These are phyloP conservation scores for Allomyces arbusculus DNA, from an alignment of 192 early-diverging fungal genomes.

Conservation along the genomic window DNA sequence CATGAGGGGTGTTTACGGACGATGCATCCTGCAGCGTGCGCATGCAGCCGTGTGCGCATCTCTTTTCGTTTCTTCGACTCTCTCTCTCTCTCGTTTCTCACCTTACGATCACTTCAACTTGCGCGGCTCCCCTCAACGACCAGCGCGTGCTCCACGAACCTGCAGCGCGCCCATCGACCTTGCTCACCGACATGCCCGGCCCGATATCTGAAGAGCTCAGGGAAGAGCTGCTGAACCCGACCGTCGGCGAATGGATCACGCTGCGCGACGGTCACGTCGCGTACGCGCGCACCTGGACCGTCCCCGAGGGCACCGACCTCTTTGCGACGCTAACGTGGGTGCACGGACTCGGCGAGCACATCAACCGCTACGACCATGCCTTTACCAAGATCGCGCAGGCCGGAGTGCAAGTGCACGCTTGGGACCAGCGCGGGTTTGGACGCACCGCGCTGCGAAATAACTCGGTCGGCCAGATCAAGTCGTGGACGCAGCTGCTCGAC, in stretches of 20 bases:
- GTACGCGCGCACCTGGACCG: background rate
- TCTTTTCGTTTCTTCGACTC: too few relatives aligned
- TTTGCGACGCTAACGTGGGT: constrained; percentile 15
- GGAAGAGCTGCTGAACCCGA: background rate
- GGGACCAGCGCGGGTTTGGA: constrained; percentile 50
- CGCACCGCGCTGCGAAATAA: constrained; percentile 30
- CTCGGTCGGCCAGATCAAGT: constrained; percentile 21
- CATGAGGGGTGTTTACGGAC: too few relatives aligned
- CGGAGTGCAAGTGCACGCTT: constrained; percentile 31
- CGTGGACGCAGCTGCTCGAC: constrained; percentile 17
- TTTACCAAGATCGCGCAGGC: constrained; percentile 25
- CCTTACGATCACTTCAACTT: too few relatives aligned
- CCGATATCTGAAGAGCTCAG: background rate
- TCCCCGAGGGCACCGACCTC: constrained; percentile 4
- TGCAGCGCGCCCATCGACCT: too few relatives aligned
- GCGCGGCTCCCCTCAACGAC: too few relatives aligned
- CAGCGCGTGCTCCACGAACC: too few relatives aligned
- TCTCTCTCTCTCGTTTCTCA: too few relatives aligned
- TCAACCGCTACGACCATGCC: constrained; percentile 30
- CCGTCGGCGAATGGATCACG: background rate
- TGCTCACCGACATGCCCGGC: too few relatives aligned
- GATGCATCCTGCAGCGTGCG: too few relatives aligned
- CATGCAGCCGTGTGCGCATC: too few relatives aligned
- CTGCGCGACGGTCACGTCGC: background rate
- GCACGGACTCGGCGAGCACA: constrained; percentile 24